These are phyloP conservation scores for Phaseolus lunatus DNA, from an alignment of 306 rosid genomes.

Conservation along the genomic window DNA sequence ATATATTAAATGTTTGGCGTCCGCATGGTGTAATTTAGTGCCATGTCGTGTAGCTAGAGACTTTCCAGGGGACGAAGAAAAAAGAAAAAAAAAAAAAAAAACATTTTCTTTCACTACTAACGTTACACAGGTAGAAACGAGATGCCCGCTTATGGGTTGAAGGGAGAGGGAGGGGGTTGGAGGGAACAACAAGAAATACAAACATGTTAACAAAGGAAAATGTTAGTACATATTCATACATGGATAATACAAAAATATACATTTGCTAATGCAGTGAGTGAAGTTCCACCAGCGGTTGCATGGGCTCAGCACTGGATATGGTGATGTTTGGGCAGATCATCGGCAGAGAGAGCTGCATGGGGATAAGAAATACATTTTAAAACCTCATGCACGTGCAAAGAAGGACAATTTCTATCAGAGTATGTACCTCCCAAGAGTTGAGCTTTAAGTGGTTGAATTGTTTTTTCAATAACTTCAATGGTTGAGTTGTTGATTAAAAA, in stretches of 20 bases:
- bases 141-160: conserved; percentile 34
- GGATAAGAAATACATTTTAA: conserved; percentile 11
- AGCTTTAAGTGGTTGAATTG: conserved; percentile 35
- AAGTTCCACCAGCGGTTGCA: conserved; percentile 44
- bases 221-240: conserved; percentile 51
- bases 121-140: conserved; percentile 47
- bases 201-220: conserved; percentile 45
- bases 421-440: conserved; percentile 43
- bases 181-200: conserved; percentile 22
- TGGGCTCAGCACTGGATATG: conserved; percentile 37
- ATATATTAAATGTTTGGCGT: background rate
- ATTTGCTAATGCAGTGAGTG: conserved; percentile 43
- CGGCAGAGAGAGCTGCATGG: conserved; percentile 48
- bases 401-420: conserved; percentile 33
- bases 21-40: background rate
- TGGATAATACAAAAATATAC: conserved; percentile 54
- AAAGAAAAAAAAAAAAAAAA: background rate
- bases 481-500: conserved; percentile 28
- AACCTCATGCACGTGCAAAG: conserved; percentile 33
- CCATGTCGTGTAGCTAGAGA: conserved; percentile 8
- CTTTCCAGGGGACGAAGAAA: background rate
- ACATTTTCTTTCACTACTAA: conserved; percentile 21
- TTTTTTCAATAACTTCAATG: conserved; percentile 31
- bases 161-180: background rate
- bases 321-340: conserved; percentile 46